Evolutionary conservation across 2,329 filamentous ascomycete genomes (phyloP).

Genomic region (Phyllosticta ampelicida): DNA sequence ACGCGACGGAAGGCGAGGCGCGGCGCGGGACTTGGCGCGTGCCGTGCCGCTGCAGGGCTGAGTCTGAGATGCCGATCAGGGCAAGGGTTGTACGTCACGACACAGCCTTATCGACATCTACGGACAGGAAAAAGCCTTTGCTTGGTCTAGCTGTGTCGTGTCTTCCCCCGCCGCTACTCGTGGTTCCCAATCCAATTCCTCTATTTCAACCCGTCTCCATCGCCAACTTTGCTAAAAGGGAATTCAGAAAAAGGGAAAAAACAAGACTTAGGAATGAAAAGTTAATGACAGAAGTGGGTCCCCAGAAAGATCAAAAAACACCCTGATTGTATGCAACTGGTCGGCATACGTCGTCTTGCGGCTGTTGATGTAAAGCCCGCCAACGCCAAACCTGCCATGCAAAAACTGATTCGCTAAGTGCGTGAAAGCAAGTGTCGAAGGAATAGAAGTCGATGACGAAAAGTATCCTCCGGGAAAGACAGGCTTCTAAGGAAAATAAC

Average conservation of each 20-base stretch:
- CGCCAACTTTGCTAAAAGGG: not conserved
- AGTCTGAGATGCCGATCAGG: not conserved
- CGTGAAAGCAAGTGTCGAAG: not conserved
- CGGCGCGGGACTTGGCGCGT: constrained; percentile 5
- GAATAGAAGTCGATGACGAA: not conserved
- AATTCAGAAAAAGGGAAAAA: not conserved
- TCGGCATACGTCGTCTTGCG: constrained; percentile 9
- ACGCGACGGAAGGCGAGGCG: constrained; percentile 1
- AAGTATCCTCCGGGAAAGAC: not conserved
- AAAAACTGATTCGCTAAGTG: constrained; percentile 1
- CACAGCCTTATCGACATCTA: not conserved
- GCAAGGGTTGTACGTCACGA: not conserved
- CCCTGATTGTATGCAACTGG: constrained; percentile 8
- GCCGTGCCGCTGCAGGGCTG: constrained; percentile 5
- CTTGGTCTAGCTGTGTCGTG: not conserved
- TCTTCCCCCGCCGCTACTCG: not conserved
- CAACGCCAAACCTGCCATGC: constrained; percentile 11
- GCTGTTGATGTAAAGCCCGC: not conserved
- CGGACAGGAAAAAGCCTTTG: not conserved
- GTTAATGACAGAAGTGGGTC: not conserved
- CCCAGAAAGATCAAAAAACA: not conserved
- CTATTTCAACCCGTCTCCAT: constrained; percentile 1
- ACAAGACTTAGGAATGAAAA: constrained; percentile 1
- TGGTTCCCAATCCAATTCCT: not conserved
- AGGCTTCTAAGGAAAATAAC: constrained; percentile 2